Percentiles rank a stretch among this genome's conserved stretches.
phyloP scores from a whole-genome alignment of 768 basidiomycete genomes.

The Dacryopinax primogenitus region DNA sequence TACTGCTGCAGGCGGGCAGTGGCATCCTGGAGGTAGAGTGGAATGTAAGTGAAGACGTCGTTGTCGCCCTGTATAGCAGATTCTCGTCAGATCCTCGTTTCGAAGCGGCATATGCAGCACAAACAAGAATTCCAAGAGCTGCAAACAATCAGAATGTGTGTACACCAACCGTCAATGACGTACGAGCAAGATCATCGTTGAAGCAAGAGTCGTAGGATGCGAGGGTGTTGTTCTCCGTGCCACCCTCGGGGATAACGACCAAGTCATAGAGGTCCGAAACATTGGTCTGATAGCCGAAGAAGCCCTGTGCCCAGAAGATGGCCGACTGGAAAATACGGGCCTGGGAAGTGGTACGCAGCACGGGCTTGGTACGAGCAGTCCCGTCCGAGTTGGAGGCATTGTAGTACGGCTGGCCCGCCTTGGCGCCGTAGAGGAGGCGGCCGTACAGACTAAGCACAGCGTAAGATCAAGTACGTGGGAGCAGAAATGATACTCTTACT shows the following conservation, averaged over 20 bases:
- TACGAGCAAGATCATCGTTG: conserved; percentile 9
- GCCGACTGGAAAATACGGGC: conserved; percentile 5
- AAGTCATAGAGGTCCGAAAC: conserved; percentile 11
- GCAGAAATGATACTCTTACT: neutral
- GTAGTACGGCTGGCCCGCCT: neutral
- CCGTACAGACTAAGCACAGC: neutral
- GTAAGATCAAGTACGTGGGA: neutral
- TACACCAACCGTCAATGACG: neutral
- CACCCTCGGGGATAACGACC: conserved; percentile 12
- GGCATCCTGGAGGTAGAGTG: conserved; percentile 13
- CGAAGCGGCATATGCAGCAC: neutral
- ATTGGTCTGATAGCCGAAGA: conserved; percentile 10
- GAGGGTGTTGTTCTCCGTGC: conserved; percentile 14
- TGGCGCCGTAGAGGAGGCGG: neutral
- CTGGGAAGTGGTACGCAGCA: conserved; percentile 7
- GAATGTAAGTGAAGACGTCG: conserved; percentile 16
- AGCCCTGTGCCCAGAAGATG: conserved; percentile 3
- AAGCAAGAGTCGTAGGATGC: conserved; percentile 12
- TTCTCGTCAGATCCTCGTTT: neutral
- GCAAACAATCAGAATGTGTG: neutral
- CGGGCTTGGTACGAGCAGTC: conserved; percentile 3
- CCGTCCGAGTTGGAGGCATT: conserved; percentile 4
- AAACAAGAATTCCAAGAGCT: neutral
- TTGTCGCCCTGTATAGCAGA: conserved; percentile 11
- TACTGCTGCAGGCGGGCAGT: conserved; percentile 13